phyloP scores from a whole-genome alignment of 2,329 filamentous ascomycete species.

The Paraconiothyrium brasiliense region DNA sequence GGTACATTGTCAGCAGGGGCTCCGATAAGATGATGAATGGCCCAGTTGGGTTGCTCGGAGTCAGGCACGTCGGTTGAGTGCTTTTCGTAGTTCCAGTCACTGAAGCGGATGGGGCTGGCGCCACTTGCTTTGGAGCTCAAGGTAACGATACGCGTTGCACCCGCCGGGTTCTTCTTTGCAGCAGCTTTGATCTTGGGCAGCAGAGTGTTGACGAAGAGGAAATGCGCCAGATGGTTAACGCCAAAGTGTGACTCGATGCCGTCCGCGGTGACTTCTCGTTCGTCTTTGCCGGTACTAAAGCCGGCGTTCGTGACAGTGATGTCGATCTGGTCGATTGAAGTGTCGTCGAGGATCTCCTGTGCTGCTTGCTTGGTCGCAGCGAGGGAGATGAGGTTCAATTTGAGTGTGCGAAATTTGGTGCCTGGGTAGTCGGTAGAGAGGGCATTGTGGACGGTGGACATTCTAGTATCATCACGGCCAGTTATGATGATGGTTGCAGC shows the following conservation, averaged over 20 bases:
- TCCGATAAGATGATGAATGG: neutral
- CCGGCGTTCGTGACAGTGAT: constrained; percentile 53
- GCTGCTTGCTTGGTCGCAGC: constrained; percentile 40
- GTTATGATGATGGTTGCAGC: constrained; percentile 25
- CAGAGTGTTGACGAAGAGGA: constrained; percentile 51
- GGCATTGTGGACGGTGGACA: constrained; percentile 3
- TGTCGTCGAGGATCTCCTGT: constrained; percentile 25
- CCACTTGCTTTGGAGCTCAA: constrained; percentile 11
- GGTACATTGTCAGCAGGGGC: neutral
- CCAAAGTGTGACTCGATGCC: constrained; percentile 57
- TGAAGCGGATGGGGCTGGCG: constrained; percentile 43
- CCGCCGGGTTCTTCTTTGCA: constrained; percentile 9
- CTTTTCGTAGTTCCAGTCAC: constrained; percentile 49
- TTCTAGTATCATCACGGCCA: constrained; percentile 18
- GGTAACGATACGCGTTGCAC: constrained; percentile 24
- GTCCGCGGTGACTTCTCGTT: constrained; percentile 43
- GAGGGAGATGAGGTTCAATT: constrained; percentile 45
- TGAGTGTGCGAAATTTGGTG: constrained; percentile 17
- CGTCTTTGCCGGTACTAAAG: constrained; percentile 3
- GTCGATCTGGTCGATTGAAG: constrained; percentile 40
- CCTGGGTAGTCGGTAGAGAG: constrained; percentile 18
- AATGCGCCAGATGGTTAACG: constrained; percentile 56
- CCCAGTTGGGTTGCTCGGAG: constrained; percentile 18
- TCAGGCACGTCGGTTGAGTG: constrained; percentile 18
- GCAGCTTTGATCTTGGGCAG: constrained; percentile 44